Percentiles rank a stretch among this genome's conserved stretches.
Evolutionary conservation across 2,329 filamentous ascomycete species (phyloP).

Genomic region (Cadophora sp.): DNA sequence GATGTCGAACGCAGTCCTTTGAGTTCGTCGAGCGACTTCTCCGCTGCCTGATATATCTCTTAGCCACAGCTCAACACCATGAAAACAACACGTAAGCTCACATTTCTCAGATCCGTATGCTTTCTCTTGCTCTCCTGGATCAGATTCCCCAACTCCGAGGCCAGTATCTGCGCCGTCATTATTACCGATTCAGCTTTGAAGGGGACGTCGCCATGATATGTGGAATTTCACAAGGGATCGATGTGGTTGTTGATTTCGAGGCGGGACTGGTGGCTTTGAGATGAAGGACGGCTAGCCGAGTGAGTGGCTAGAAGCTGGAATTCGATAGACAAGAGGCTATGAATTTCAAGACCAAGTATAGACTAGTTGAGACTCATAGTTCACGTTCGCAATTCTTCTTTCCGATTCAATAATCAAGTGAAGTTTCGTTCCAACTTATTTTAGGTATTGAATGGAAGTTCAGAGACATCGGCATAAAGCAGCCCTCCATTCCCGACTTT

Average conservation of each 20-base stretch:
- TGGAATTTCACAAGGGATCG: slow-evolving; percentile 8
- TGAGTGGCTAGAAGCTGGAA: neutral
- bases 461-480: slow-evolving; percentile 9
- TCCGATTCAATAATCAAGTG: neutral
- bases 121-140: slow-evolving; percentile 97
- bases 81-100: slow-evolving; percentile 48
- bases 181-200: slow-evolving; percentile 33
- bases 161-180: slow-evolving; percentile 92
- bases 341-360: neutral
- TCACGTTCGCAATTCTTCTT: neutral
- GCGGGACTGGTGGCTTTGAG: slow-evolving; percentile 14
- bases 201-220: slow-evolving; percentile 13
- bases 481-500: neutral
- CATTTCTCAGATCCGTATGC: slow-evolving; percentile 86
- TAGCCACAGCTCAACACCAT: slow-evolving; percentile 29
- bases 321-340: too few species aligned
- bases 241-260: slow-evolving; percentile 20
- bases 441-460: neutral
- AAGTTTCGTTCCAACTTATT: neutral
- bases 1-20: slow-evolving; percentile 76
- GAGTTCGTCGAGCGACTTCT: slow-evolving; percentile 91
- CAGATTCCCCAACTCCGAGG: slow-evolving; percentile 86
- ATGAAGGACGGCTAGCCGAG: slow-evolving; percentile 13
- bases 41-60: slow-evolving; percentile 70
- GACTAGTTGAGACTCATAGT: neutral